These are phyloP conservation scores for Clarkia xantiana DNA, from an alignment of 345 rosid genomes.

Conservation along the genomic window DNA sequence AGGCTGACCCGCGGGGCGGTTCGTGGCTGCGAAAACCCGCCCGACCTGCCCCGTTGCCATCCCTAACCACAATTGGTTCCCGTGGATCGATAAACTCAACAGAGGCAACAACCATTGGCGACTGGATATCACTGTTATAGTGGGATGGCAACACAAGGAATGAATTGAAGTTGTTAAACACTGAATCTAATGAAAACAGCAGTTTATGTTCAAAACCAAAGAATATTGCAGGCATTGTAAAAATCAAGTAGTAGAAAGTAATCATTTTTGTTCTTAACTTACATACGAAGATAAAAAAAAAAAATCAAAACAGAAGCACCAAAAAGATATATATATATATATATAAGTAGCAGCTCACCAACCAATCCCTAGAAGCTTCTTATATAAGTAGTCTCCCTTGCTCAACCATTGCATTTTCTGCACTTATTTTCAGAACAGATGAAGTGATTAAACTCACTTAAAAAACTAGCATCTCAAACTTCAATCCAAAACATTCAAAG, in stretches of 20 bases:
- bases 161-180: background rate
- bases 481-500: too few relatives aligned
- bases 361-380: constrained; percentile 91
- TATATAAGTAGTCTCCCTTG: constrained; percentile 74
- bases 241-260: too few relatives aligned
- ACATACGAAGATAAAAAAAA: too few relatives aligned
- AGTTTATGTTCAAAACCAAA: too few relatives aligned
- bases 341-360: constrained; percentile 23
- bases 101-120: constrained; percentile 76
- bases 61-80: constrained; percentile 70
- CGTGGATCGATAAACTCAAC: constrained; percentile 91
- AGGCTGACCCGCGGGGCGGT: too few relatives aligned
- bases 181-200: background rate
- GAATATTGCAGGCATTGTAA: too few relatives aligned
- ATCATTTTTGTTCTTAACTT: too few relatives aligned
- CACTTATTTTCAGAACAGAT: constrained; percentile 2
- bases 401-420: constrained; percentile 85
- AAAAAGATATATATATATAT: background rate
- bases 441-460: background rate
- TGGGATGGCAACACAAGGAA: constrained; percentile 37
- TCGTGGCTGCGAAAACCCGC: too few relatives aligned
- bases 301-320: too few relatives aligned
- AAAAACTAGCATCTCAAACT: constrained; percentile 1
- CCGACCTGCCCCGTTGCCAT: too few relatives aligned
- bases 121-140: constrained; percentile 72